Evolutionary conservation across 805 yeast species (phyloP), one percentile per base, ranked within the genome.

Genomic region (Teunomyces gatunensis): DNA sequence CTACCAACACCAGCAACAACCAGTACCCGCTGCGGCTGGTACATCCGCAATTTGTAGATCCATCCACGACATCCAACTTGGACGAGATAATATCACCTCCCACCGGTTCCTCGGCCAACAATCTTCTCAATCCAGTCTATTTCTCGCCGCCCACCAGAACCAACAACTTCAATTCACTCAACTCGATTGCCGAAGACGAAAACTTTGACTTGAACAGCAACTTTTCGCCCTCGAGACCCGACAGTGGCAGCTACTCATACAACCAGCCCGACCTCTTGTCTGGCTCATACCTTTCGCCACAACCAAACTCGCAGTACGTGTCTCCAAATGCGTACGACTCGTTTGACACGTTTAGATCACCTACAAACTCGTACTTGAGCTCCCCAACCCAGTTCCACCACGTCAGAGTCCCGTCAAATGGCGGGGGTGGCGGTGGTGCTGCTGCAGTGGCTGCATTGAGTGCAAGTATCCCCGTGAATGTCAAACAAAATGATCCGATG

Each of bases 81-180:
- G 75, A 72, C 49, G 74, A 65, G 50, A 51, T 71, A 33, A 63
- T 71, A 36, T 68, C 73, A 3, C 77, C 77, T 1, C 57, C 53
- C 25, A 57, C 55, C 39, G 42, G 45, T 33, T 47, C 46, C 33
- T 46, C 48, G 33, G 50, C 48, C 47, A 52, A 51, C 46, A 53
- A 56, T 43, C 69, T 69, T 40, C 49, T 66, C 23, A 65, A 67
- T 33, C 62, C 74, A 5, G 74, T 69, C 48, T 73, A 71, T 52
- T 73, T 73, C 44, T 69, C 75, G 4, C 78, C 78, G 3, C 63
- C 67, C 9, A 57, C 61, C 10, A 58, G 62, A 30, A 45, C 51
- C 11, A 50, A 51, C 47, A 55, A 59, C 45, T 68, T 54, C 47
- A 57, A 59, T 52, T 52, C 59, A 33, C 60, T 69, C 36, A 64